Conservation (phyloP, 331 rosid species). For the Ulmus americana region DNA sequence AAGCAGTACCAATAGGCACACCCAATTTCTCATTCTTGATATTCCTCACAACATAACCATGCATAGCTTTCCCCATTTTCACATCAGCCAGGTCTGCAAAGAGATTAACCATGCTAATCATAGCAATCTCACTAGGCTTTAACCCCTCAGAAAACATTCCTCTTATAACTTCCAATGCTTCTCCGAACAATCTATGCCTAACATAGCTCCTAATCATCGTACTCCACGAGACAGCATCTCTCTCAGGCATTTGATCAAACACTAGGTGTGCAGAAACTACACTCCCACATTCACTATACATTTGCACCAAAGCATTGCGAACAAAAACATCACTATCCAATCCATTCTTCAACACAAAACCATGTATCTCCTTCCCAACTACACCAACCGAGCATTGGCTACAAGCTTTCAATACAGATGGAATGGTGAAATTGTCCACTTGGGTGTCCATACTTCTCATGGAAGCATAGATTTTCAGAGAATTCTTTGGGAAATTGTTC, state of each 20-base stretch:
- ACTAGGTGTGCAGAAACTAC: conserved; percentile 31
- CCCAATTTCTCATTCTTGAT: conserved; percentile 20
- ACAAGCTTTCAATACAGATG: conserved; percentile 70
- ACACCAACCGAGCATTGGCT: conserved; percentile 22
- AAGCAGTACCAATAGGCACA: conserved; percentile 34
- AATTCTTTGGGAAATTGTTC: conserved; percentile 36
- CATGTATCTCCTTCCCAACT: conserved; percentile 51
- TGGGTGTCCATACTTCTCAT: conserved; percentile 40
- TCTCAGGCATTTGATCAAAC: conserved; percentile 43
- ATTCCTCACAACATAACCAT: conserved; percentile 48
- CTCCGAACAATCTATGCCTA: conserved; percentile 33
- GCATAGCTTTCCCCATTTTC: conserved; percentile 49
- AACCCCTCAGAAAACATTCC: conserved; percentile 38
- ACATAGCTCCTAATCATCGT: conserved; percentile 49
- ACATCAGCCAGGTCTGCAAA: conserved; percentile 32
- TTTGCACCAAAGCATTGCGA: conserved; percentile 48
- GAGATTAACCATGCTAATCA: conserved; percentile 42
- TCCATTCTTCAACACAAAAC: conserved; percentile 47
- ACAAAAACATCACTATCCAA: conserved; percentile 38
- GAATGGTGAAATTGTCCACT: conserved; percentile 50
- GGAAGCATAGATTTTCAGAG: conserved; percentile 35
- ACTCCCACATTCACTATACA: conserved; percentile 49
- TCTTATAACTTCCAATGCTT: conserved; percentile 41
- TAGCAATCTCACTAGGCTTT: conserved; percentile 41
- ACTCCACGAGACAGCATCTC: conserved; percentile 67